Conservation (phyloP, 805 yeast genomes). For the Lipomyces sp. region DNA sequence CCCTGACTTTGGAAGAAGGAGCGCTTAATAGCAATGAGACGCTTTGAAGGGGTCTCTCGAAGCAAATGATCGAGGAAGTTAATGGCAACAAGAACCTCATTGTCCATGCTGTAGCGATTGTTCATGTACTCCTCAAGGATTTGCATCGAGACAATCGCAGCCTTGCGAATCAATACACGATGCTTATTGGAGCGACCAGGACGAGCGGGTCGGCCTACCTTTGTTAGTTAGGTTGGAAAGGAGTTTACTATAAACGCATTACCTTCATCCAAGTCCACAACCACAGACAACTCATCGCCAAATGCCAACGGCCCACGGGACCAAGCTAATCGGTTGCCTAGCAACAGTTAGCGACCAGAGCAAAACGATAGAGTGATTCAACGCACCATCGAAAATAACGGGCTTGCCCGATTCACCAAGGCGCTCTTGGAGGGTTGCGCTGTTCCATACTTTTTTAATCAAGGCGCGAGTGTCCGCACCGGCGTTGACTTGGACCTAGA, state of each 20-base stretch:
- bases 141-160: constrained; percentile 25
- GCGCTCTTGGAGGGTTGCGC: constrained; percentile 6
- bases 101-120: constrained; percentile 21
- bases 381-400: constrained; percentile 19
- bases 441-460: constrained; percentile 15
- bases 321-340: constrained; percentile 24
- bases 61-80: constrained; percentile 28
- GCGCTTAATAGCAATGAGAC: constrained; percentile 21
- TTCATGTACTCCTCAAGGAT: constrained; percentile 20
- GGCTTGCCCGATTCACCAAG: constrained; percentile 16
- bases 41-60: constrained; percentile 21
- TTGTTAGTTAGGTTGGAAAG: neutral
- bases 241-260: neutral
- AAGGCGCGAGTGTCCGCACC: constrained; percentile 9
- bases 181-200: constrained; percentile 17
- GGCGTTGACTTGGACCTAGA: constrained; percentile 13
- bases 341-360: neutral
- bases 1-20: constrained; percentile 14
- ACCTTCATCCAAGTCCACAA: constrained; percentile 23
- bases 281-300: constrained; percentile 13
- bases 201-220: neutral
- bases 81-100: constrained; percentile 22
- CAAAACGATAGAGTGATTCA: neutral
- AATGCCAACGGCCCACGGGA: constrained; percentile 21
- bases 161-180: constrained; percentile 17